Evolutionary conservation across 257 asterid species (phyloP).

Genomic region (Solanum raphanifolium): DNA sequence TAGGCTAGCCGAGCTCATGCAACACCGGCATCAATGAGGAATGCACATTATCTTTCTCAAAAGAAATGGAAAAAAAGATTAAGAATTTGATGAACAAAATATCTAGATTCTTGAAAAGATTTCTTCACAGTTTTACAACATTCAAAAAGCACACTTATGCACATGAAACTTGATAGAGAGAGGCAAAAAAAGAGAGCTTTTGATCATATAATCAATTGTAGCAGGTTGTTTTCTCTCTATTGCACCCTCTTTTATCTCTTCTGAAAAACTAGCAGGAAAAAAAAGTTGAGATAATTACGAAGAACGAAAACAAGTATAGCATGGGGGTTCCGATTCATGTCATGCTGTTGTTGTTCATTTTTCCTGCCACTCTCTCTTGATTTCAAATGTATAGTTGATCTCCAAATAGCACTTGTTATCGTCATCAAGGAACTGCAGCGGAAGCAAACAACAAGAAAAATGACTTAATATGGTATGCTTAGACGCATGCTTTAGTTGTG

Average conservation of each 20-base stretch:
- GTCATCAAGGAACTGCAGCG: conserved; percentile 72
- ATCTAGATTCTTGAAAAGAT: not conserved
- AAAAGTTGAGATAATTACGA: conserved; percentile 1
- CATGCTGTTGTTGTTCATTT: not conserved
- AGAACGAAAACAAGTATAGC: conserved; percentile 5
- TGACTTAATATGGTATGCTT: not conserved
- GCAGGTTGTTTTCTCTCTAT: not conserved
- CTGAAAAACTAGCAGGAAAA: conserved; percentile 6
- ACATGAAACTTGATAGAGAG: not conserved
- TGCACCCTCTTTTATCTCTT: not conserved
- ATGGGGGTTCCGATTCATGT: not conserved
- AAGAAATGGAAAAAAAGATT: not conserved
- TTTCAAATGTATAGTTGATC: conserved; percentile 88
- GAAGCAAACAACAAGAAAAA: not conserved
- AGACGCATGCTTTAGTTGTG: not conserved
- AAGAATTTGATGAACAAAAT: not conserved
- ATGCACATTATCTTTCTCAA: not conserved
- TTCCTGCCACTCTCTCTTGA: conserved; percentile 83
- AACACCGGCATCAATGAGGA: not conserved
- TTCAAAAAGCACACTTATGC: not conserved
- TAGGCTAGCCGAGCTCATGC: not conserved
- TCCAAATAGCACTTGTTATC: conserved; percentile 91
- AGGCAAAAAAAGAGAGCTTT: not conserved
- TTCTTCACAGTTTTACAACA: not conserved
- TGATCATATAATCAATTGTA: not conserved